These are phyloP conservation scores for Mucor mucedo DNA, from an alignment of 371 early-diverging fungal species.

Conservation along the genomic window DNA sequence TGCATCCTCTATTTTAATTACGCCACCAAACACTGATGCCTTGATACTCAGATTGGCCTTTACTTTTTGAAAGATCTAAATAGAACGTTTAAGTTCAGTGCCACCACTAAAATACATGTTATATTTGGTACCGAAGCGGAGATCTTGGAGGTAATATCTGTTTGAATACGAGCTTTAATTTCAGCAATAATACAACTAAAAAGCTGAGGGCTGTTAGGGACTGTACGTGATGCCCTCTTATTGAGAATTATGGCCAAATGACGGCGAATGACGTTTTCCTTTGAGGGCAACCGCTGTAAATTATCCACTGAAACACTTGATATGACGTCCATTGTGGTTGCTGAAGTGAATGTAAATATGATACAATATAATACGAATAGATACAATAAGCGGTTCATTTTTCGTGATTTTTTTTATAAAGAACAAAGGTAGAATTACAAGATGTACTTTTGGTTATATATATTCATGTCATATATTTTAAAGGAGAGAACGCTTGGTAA, in stretches of 20 bases:
- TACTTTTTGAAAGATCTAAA: conserved; percentile 10
- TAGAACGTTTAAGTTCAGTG: not conserved
- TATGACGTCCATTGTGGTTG: too few species aligned
- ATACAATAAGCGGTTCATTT: too few species aligned
- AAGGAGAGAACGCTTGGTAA: too few species aligned
- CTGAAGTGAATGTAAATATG: too few species aligned
- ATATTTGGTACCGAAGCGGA: conserved; percentile 1
- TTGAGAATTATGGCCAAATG: not conserved
- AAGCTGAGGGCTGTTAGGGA: conserved; percentile 1
- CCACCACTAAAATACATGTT: not conserved
- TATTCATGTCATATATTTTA: too few species aligned
- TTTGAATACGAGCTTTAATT: conserved; percentile 13
- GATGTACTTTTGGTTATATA: too few species aligned
- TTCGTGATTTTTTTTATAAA: too few species aligned
- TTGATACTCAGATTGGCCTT: conserved; percentile 5
- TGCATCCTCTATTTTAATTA: not conserved
- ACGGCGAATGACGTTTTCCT: not conserved
- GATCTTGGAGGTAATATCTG: conserved; percentile 2
- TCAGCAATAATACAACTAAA: not conserved
- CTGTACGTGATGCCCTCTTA: too few species aligned
- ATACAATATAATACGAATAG: too few species aligned
- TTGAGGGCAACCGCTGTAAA: not conserved
- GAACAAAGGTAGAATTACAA: too few species aligned
- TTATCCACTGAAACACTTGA: too few species aligned
- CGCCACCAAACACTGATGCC: not conserved